Percentiles rank a stretch among this genome's conserved stretches.
Evolutionary conservation across 1,139 yeast species (phyloP).

Genomic region (Arxiozyma telluris): DNA sequence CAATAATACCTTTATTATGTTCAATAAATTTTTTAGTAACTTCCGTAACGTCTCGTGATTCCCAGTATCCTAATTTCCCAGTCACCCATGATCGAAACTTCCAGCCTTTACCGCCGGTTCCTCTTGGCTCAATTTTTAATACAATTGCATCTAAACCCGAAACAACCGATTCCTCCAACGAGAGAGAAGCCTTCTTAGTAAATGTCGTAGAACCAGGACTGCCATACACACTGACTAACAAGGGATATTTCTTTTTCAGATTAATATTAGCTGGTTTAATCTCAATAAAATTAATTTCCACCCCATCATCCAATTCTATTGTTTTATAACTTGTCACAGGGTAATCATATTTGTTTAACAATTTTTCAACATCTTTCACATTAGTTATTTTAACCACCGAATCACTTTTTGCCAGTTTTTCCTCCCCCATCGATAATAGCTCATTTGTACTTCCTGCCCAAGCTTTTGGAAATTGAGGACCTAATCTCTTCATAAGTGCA

Average conservation of each 20-base stretch:
- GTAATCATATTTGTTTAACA: slow-evolving; percentile 35
- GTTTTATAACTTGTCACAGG: slow-evolving; percentile 50
- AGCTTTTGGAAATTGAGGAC: slow-evolving; percentile 22
- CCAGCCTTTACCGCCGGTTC: slow-evolving; percentile 90
- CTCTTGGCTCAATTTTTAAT: slow-evolving; percentile 84
- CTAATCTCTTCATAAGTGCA: slow-evolving; percentile 22
- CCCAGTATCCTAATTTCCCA: slow-evolving; percentile 73
- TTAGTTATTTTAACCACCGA: slow-evolving; percentile 18
- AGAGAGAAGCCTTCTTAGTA: slow-evolving; percentile 43
- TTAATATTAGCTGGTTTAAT: slow-evolving; percentile 66
- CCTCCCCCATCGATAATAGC: slow-evolving; percentile 8
- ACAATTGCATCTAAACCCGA: slow-evolving; percentile 67
- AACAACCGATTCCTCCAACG: slow-evolving; percentile 62
- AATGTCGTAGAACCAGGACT: slow-evolving; percentile 90
- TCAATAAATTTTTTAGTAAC: slow-evolving; percentile 56
- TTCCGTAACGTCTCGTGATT: slow-evolving; percentile 68
- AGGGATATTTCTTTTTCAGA: slow-evolving; percentile 54
- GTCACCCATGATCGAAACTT: slow-evolving; percentile 57
- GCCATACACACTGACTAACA: slow-evolving; percentile 78
- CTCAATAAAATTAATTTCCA: slow-evolving; percentile 60
- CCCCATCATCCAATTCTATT: slow-evolving; percentile 39
- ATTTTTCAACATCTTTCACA: slow-evolving; percentile 29
- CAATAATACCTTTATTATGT: slow-evolving; percentile 44
- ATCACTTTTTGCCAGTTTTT: slow-evolving; percentile 8
- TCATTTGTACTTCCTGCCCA: slow-evolving; percentile 23